Percentiles rank a stretch among this genome's conserved stretches.
These are phyloP conservation scores for Neofusicoccum cordaticola DNA, from an alignment of 2,329 filamentous ascomycete species.

Conservation along the genomic window DNA sequence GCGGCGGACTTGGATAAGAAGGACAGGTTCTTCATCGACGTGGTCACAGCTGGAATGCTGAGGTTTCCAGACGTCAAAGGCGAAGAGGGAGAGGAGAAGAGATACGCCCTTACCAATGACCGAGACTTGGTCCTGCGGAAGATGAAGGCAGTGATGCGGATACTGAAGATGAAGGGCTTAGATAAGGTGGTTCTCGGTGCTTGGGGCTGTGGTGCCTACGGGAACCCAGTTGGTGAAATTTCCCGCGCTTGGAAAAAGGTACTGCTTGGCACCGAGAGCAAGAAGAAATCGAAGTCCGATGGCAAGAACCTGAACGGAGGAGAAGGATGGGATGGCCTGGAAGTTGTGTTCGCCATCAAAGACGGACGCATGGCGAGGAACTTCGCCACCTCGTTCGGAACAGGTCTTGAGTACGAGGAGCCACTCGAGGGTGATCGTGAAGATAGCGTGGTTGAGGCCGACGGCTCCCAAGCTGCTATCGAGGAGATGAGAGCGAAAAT, in stretches of 20 bases:
- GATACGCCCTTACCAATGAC: conserved; percentile 49
- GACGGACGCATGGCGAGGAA: conserved; percentile 51
- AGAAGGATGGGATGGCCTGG: conserved; percentile 45
- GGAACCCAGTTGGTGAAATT: conserved; percentile 59
- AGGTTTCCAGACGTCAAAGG: conserved; percentile 53
- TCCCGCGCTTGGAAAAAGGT: conserved; percentile 54
- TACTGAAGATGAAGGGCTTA: conserved; percentile 47
- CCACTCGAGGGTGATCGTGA: conserved; percentile 39
- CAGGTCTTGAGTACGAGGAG: conserved; percentile 34
- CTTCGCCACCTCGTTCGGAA: conserved; percentile 52
- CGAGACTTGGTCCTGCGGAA: conserved; percentile 52
- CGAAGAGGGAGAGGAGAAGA: conserved; percentile 31
- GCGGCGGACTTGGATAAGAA: conserved; percentile 40
- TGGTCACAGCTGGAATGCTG: conserved; percentile 58
- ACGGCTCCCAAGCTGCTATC: conserved; percentile 25
- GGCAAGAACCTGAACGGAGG: conserved; percentile 17
- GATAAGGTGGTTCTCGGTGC: conserved; percentile 58
- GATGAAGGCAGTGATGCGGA: conserved; percentile 58
- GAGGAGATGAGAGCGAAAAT: conserved; percentile 35
- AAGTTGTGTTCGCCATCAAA: conserved; percentile 59
- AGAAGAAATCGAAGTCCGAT: conserved; percentile 22
- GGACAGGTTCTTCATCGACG: conserved; percentile 60
- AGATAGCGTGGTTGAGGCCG: conserved; percentile 36
- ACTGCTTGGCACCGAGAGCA: conserved; percentile 30
- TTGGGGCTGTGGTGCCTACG: conserved; percentile 64